phyloP scores from a whole-genome alignment of 2,329 filamentous ascomycete species.

The Mycogone perniciosa region DNA sequence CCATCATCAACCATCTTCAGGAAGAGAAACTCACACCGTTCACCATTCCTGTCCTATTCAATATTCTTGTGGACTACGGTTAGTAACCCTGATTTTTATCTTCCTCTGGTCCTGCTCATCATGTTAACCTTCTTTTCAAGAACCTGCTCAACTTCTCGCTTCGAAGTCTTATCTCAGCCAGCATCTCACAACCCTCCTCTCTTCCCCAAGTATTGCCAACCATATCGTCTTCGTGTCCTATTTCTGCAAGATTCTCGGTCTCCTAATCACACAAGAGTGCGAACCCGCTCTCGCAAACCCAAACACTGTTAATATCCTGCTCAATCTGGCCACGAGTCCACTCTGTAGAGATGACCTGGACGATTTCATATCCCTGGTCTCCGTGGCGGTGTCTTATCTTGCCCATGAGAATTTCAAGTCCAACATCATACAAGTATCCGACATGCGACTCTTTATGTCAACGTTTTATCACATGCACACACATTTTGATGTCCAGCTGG shows the following conservation, averaged over 20 bases:
- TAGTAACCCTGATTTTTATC: conserved; percentile 16
- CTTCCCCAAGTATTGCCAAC: conserved; percentile 36
- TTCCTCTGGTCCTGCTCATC: background rate
- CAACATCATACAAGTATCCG: conserved; percentile 35
- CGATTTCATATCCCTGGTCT: conserved; percentile 46
- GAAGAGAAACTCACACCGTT: conserved; percentile 44
- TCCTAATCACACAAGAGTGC: conserved; percentile 48
- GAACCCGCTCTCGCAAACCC: conserved; percentile 40
- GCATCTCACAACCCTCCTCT: conserved; percentile 44
- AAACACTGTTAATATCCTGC: conserved; percentile 41
- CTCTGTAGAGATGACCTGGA: conserved; percentile 42
- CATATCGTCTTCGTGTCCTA: conserved; percentile 42
- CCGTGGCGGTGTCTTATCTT: conserved; percentile 51
- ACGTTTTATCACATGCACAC: conserved; percentile 44
- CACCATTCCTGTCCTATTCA: conserved; percentile 54
- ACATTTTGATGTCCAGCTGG: conserved; percentile 31
- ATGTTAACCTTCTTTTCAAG: conserved; percentile 26
- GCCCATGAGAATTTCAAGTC: conserved; percentile 46
- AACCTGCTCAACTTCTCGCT: conserved; percentile 51
- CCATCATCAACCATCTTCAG: conserved; percentile 42
- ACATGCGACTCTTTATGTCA: conserved; percentile 39
- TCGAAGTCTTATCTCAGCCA: conserved; percentile 45
- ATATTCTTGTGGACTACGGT: conserved; percentile 60
- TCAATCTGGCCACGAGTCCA: conserved; percentile 41
- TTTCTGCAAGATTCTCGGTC: conserved; percentile 50